These are phyloP conservation scores for Phycomyces nitens DNA, from an alignment of 192 early-diverging fungal species.

Conservation along the genomic window DNA sequence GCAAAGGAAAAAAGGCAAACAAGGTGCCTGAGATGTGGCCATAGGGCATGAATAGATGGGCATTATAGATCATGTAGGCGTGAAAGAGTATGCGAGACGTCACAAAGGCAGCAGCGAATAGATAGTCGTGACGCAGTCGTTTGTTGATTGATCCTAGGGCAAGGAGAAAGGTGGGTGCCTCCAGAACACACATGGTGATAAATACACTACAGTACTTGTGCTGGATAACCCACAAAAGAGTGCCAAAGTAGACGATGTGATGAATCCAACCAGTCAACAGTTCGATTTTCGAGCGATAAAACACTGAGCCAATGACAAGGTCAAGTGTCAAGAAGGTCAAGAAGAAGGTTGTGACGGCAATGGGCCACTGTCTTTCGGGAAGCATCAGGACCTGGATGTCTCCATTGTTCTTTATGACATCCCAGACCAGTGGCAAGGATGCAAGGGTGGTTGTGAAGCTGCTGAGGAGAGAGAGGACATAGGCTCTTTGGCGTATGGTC, in stretches of 20 bases:
- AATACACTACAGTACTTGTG: slow-evolving; percentile 31
- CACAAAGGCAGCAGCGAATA: slow-evolving; percentile 55
- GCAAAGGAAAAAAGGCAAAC: slow-evolving; percentile 44
- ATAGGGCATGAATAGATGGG: slow-evolving; percentile 26
- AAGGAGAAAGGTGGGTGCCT: slow-evolving; percentile 56
- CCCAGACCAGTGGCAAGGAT: slow-evolving; percentile 22
- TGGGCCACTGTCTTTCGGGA: slow-evolving; percentile 28
- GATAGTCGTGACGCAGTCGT: slow-evolving; percentile 42
- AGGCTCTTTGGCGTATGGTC: slow-evolving; percentile 17
- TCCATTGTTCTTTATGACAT: slow-evolving; percentile 1
- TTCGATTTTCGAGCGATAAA: slow-evolving; percentile 52
- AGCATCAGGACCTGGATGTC: slow-evolving; percentile 11
- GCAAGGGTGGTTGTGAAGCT: slow-evolving; percentile 19
- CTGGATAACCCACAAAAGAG: slow-evolving; percentile 30
- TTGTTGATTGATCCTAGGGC: slow-evolving; percentile 49
- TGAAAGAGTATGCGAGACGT: slow-evolving; percentile 56
- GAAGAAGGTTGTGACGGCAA: slow-evolving; percentile 47
- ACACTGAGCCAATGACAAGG: slow-evolving; percentile 47
- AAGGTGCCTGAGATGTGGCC: slow-evolving; percentile 33
- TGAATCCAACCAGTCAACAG: slow-evolving; percentile 59
- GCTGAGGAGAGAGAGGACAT: slow-evolving; percentile 28
- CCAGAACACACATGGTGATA: slow-evolving; percentile 50
- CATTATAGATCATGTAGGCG: slow-evolving; percentile 34
- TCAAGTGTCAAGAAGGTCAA: slow-evolving; percentile 53
- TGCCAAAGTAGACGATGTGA: slow-evolving; percentile 51